A percentile compares a stretch with the other conserved stretches of the same genome.
phyloP scores from a whole-genome alignment of 352 stramenopile species.

The Pythium phragmiticola region DNA sequence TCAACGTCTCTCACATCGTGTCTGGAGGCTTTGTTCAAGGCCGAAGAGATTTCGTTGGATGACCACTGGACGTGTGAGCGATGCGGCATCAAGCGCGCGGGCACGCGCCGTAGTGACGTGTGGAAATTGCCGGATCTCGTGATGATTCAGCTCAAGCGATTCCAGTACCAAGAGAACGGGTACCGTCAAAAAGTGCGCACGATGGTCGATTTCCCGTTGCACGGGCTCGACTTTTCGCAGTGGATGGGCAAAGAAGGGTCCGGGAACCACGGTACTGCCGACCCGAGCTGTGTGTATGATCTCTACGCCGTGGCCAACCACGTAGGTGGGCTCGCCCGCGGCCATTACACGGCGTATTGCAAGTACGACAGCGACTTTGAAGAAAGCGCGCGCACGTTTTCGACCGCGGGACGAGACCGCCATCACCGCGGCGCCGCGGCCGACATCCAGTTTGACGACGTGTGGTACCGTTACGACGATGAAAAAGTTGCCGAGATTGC shows the following conservation, averaged over 20 bases:
- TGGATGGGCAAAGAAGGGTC: constrained; percentile 49
- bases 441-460: constrained; percentile 49
- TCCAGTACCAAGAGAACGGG: constrained; percentile 85
- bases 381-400: constrained; percentile 58
- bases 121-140: constrained; percentile 79
- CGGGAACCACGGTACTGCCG: constrained; percentile 20
- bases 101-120: constrained; percentile 58
- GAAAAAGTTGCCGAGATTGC: constrained; percentile 79
- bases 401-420: constrained; percentile 22
- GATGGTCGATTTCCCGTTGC: constrained; percentile 77
- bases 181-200: constrained; percentile 81
- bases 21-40: constrained; percentile 68
- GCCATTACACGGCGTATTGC: constrained; percentile 93
- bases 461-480: constrained; percentile 86
- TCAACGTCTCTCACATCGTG: constrained; percentile 57
- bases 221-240: constrained; percentile 75
- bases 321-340: constrained; percentile 91
- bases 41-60: constrained; percentile 69
- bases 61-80: constrained; percentile 74
- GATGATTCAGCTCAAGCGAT: constrained; percentile 89
- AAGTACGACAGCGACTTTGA: constrained; percentile 70
- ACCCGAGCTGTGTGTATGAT: constrained; percentile 79
- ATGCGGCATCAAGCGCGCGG: constrained; percentile 61
- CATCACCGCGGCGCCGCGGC: constrained; percentile 14
- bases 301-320: constrained; percentile 98